A percentile compares a stretch with the other conserved stretches of the same genome.
phyloP scores from a whole-genome alignment of 768 basidiomycete species.

The Gymnopilus dilepis region DNA sequence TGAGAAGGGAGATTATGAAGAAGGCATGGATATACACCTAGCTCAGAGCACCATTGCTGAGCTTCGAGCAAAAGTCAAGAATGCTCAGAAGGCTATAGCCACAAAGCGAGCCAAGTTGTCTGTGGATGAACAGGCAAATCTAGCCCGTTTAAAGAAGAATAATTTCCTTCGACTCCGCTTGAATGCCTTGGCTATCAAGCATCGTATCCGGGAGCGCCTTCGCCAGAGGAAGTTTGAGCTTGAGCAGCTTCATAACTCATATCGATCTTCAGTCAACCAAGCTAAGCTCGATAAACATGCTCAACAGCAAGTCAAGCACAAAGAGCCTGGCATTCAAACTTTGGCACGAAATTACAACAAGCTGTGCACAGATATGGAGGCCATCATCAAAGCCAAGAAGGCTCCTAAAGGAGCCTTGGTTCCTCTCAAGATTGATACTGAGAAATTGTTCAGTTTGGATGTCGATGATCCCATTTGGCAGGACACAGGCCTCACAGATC shows the following conservation, averaged over 20 bases:
- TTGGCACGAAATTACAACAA: conserved; percentile 16
- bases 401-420: conserved; percentile 29
- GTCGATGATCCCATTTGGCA: conserved; percentile 44
- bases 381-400: conserved; percentile 21
- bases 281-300: conserved; percentile 29
- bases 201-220: conserved; percentile 25
- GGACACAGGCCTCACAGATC: conserved; percentile 32
- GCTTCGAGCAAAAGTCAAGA: background rate
- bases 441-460: conserved; percentile 35
- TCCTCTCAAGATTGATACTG: conserved; percentile 27
- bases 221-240: conserved; percentile 33
- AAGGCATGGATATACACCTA: too few species aligned
- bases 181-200: conserved; percentile 27
- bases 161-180: conserved; percentile 29
- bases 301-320: too few species aligned
- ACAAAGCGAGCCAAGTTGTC: conserved; percentile 4
- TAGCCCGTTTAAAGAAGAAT: conserved; percentile 11
- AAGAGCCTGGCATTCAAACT: conserved; percentile 32
- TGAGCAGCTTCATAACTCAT: conserved; percentile 26
- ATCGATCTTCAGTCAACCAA: conserved; percentile 25
- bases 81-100: too few species aligned
- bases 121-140: conserved; percentile 7
- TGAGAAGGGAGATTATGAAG: too few species aligned
- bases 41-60: background rate
- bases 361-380: too few species aligned